Evolutionary conservation across 2,329 filamentous ascomycete species (phyloP).

Genomic region (Leptoxyphium fumago): DNA sequence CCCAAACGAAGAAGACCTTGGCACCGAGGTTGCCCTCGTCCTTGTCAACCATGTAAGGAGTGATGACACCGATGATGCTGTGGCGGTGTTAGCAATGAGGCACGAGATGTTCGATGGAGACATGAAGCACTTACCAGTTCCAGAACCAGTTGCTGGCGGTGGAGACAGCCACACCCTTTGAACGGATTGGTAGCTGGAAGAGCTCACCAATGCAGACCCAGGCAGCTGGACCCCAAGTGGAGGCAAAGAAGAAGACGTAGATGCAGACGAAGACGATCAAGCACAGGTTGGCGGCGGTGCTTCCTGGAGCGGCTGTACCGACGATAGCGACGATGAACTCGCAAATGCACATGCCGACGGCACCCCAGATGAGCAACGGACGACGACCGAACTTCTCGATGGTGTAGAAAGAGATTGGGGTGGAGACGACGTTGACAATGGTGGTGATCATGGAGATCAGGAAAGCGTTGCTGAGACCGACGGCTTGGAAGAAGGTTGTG

Average conservation of each 20-base stretch:
- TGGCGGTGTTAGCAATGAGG: constrained; percentile 4
- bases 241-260: constrained; percentile 86
- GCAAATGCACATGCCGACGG: constrained; percentile 66
- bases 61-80: constrained; percentile 50
- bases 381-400: constrained; percentile 75
- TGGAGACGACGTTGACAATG: constrained; percentile 75
- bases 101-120: not conserved
- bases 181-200: constrained; percentile 52
- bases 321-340: constrained; percentile 74
- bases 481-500: constrained; percentile 69
- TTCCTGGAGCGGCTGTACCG: constrained; percentile 24
- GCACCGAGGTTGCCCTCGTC: constrained; percentile 39
- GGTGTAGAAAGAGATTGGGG: constrained; percentile 75
- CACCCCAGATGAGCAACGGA: constrained; percentile 62
- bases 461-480: constrained; percentile 64
- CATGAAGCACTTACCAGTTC: constrained; percentile 45
- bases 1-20: constrained; percentile 35
- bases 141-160: constrained; percentile 87
- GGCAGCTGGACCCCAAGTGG: constrained; percentile 53
- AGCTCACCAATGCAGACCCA: constrained; percentile 63
- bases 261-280: constrained; percentile 78
- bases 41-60: constrained; percentile 52
- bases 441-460: constrained; percentile 75
- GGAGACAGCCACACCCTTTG: constrained; percentile 56
- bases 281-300: constrained; percentile 35